Evolutionary conservation across 2,329 filamentous ascomycete species (phyloP), one percentile per base, ranked within the genome.

Genomic region (Chaetomiaceae sp.): DNA sequence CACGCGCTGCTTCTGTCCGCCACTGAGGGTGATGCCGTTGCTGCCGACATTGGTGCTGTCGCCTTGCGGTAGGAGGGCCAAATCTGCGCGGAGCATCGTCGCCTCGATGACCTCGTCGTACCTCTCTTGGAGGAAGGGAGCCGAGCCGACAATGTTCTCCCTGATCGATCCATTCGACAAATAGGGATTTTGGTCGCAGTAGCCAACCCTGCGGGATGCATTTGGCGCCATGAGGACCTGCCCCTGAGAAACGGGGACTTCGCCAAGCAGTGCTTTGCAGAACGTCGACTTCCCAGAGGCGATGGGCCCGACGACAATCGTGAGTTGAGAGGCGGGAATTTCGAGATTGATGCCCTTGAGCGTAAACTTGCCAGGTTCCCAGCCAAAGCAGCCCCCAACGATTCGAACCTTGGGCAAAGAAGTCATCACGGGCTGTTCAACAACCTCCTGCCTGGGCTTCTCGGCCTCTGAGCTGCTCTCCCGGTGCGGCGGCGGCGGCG

Each of bases 241-340:
- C 3, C 68, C 69, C 17, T 59, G 46, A 4, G 51, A 40, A 2
- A 64, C 59, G 0, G 69, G 67, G 2, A 68, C 63, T 59, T 73
- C 70, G 5, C 70, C 69, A 0, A 73, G 60, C 0, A 78, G 59
- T 0, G 68, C 68, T 47, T 71, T 72, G 56, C 73, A 68, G 0
- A 77, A 57, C 0, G 75, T 72, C 0, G 70, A 75, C 56, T 78
- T 78, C 0, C 75, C 75, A 1, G 69, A 71, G 1, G 70, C 75
- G 4, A 77, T 64, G 1, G 74, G 72, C 0, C 75, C 74, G 9
- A 74, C 62, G 0, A 77, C 58, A 4, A 77, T 65, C 8, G 66
- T 72, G 8, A 77, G 64, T 4, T 67, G 59, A 3, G 59, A 63
- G 0, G 55, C 49, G 2, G 60, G 57, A 3, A 76, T 54, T 0